These are phyloP conservation scores for Stemphylium lycopersici DNA, from an alignment of 2,329 filamentous ascomycete species.

Conservation along the genomic window DNA sequence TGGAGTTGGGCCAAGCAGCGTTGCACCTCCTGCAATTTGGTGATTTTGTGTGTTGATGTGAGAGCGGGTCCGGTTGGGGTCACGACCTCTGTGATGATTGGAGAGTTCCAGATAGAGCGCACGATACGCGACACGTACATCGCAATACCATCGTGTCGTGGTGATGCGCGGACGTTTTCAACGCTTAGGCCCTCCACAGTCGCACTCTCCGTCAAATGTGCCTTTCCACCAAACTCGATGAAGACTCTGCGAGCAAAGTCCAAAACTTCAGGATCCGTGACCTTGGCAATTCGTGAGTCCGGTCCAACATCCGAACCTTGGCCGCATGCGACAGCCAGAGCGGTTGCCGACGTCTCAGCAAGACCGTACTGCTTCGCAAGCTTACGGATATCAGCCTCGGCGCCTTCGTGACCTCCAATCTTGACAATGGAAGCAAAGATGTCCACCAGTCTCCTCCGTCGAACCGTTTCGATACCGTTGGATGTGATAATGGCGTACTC, in stretches of 20 bases:
- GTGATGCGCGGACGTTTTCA: conserved; percentile 85
- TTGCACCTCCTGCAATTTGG: conserved; percentile 78
- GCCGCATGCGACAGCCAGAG: conserved; percentile 91
- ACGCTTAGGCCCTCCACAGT: conserved; percentile 67
- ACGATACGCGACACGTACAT: conserved; percentile 89
- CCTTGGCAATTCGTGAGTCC: conserved; percentile 71
- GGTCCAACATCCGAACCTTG: conserved; percentile 82
- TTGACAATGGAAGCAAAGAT: conserved; percentile 86
- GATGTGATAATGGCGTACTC: conserved; percentile 94
- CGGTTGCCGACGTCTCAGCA: conserved; percentile 86
- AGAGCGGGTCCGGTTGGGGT: conserved; percentile 68
- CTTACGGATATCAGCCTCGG: conserved; percentile 80
- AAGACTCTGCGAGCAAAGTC: conserved; percentile 86
- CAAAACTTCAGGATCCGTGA: conserved; percentile 82
- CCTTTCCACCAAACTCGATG: conserved; percentile 89
- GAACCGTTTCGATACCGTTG: conserved; percentile 84
- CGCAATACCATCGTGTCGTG: conserved; percentile 85
- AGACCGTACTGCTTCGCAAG: conserved; percentile 88
- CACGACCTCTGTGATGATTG: conserved; percentile 66
- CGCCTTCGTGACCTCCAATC: conserved; percentile 74
- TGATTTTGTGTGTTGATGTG: conserved; percentile 67
- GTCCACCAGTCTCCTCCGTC: conserved; percentile 84
- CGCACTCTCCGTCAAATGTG: conserved; percentile 80
- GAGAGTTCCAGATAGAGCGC: conserved; percentile 83
- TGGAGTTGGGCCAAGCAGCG: conserved; percentile 78